Evolutionary conservation across 2,329 filamentous ascomycete genomes (phyloP).

Genomic region (Colletotrichum plurivorum): DNA sequence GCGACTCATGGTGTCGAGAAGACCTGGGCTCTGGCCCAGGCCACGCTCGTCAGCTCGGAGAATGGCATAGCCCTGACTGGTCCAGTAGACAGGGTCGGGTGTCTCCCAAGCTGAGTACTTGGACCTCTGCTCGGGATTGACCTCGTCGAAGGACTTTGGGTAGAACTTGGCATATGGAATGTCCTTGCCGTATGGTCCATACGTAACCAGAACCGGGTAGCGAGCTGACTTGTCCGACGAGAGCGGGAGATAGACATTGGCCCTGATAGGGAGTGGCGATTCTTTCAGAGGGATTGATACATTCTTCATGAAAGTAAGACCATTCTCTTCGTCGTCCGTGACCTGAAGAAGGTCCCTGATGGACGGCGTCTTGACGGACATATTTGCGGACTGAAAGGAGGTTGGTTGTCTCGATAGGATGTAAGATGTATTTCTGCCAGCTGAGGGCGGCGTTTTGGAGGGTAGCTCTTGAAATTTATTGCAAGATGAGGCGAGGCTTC

Average conservation of each 20-base stretch:
- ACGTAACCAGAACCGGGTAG: constrained; percentile 76
- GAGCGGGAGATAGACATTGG: constrained; percentile 56
- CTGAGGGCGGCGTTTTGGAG: no score
- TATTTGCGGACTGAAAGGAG: neutral
- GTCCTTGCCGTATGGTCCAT: constrained; percentile 82
- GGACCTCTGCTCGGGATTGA: constrained; percentile 68
- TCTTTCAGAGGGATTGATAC: constrained; percentile 50
- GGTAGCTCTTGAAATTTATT: constrained; percentile 16
- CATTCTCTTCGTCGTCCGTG: constrained; percentile 29
- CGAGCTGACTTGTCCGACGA: constrained; percentile 31
- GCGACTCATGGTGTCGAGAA: constrained; percentile 64
- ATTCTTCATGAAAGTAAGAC: constrained; percentile 55
- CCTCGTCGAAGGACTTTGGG: constrained; percentile 59
- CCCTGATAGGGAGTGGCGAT: constrained; percentile 50
- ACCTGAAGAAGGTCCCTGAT: constrained; percentile 35
- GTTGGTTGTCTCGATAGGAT: neutral
- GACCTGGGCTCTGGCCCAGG: constrained; percentile 61
- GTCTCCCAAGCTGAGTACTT: constrained; percentile 72
- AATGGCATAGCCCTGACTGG: constrained; percentile 66
- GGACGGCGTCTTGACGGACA: constrained; percentile 35
- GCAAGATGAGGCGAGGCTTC: neutral
- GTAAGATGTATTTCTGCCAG: no score
- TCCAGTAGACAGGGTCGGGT: constrained; percentile 71
- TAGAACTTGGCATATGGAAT: constrained; percentile 72
- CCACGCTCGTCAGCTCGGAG: constrained; percentile 68